Conservation (phyloP, 2,329 filamentous ascomycete species). For the Colletotrichum trifolii region DNA sequence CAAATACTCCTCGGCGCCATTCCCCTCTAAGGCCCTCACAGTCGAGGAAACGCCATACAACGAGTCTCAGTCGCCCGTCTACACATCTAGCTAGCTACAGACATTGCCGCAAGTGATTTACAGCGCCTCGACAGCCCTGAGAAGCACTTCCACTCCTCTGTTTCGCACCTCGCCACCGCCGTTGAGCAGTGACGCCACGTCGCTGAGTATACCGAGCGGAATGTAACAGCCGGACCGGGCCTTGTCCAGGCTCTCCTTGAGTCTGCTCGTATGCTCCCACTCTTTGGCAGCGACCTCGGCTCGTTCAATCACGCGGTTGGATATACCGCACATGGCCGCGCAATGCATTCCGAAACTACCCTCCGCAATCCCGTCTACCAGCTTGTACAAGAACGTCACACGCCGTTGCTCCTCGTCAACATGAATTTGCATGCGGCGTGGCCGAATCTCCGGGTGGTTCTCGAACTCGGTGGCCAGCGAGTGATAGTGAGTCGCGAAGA, state of each 20-base stretch:
- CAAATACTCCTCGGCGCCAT: too few relatives aligned
- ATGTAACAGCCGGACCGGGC: slow-evolving; percentile 84
- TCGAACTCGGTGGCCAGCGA: slow-evolving; percentile 92
- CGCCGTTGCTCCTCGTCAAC: slow-evolving; percentile 85
- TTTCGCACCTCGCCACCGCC: slow-evolving; percentile 62
- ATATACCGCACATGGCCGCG: slow-evolving; percentile 96
- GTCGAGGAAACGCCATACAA: too few relatives aligned
- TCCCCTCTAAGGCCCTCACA: too few relatives aligned
- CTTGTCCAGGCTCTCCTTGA: slow-evolving; percentile 88
- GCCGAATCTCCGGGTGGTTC: slow-evolving; percentile 85
- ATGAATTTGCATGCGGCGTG: slow-evolving; percentile 92
- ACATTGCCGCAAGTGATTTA: slow-evolving; percentile 44
- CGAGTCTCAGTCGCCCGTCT: too few relatives aligned
- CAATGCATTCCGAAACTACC: slow-evolving; percentile 99
- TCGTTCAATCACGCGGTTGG: slow-evolving; percentile 81
- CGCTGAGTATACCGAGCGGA: slow-evolving; percentile 86
- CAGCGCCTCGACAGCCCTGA: slow-evolving; percentile 69
- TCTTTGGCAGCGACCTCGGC: slow-evolving; percentile 89
- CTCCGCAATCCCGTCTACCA: slow-evolving; percentile 93
- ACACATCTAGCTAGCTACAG: not conserved
- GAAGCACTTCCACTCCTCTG: slow-evolving; percentile 68
- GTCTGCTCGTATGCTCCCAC: slow-evolving; percentile 93
- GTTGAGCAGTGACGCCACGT: slow-evolving; percentile 81
- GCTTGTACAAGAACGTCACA: slow-evolving; percentile 97
- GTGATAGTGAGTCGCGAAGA: slow-evolving; percentile 98